A percentile compares a stretch with the other conserved stretches of the same genome.
These are phyloP conservation scores for Emydomyces testavorans DNA, from an alignment of 2,329 filamentous ascomycete species.

Conservation along the genomic window DNA sequence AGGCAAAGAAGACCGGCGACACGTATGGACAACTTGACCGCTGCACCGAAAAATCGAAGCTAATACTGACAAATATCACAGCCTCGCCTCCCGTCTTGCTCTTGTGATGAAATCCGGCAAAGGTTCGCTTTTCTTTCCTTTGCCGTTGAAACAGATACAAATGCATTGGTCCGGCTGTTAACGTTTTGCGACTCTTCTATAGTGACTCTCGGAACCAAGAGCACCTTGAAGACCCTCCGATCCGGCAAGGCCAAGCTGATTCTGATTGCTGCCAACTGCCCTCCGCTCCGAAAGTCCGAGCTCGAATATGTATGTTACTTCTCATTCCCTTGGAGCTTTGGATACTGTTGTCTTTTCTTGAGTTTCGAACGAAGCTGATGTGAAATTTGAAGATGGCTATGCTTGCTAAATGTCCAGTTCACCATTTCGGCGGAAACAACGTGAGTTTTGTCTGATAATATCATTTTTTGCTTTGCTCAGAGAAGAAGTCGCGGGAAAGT, in stretches of 20 bases:
- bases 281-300: slow-evolving; percentile 94
- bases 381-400: slow-evolving; percentile 61
- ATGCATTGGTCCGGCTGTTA: not conserved
- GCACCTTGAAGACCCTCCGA: slow-evolving; percentile 78
- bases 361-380: slow-evolving; percentile 1
- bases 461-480: slow-evolving; percentile 10
- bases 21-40: slow-evolving; percentile 24
- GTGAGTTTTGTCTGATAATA: slow-evolving; percentile 53
- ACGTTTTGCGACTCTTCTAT: slow-evolving; percentile 16
- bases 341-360: no score
- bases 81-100: slow-evolving; percentile 58
- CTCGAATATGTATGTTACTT: slow-evolving; percentile 55
- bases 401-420: slow-evolving; percentile 85
- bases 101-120: slow-evolving; percentile 58
- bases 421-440: slow-evolving; percentile 98
- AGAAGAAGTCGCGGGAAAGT: slow-evolving; percentile 16
- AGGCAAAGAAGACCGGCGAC: slow-evolving; percentile 71
- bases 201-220: slow-evolving; percentile 86
- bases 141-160: slow-evolving; percentile 9
- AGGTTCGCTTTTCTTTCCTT: slow-evolving; percentile 26
- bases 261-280: slow-evolving; percentile 91
- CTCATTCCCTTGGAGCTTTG: no score
- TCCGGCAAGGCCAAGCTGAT: slow-evolving; percentile 98
- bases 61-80: slow-evolving; percentile 1
- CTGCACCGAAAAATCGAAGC: not conserved